Evolutionary conservation across 768 basidiomycete species (phyloP).

Genomic region (Cystofilobasidium macerans): DNA sequence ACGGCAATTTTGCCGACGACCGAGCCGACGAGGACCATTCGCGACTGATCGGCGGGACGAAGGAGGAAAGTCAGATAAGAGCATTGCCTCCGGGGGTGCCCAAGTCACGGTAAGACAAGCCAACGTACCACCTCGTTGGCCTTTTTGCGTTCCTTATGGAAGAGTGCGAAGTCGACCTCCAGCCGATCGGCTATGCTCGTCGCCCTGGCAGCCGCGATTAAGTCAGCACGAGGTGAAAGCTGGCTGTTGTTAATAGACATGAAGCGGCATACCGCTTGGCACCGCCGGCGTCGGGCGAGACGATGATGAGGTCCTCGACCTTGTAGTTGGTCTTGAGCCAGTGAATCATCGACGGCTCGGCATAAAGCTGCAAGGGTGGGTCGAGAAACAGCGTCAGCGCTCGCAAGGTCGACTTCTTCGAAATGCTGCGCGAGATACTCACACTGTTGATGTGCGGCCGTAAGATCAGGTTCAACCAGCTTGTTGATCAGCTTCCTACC

Average conservation of each 20-base stretch:
- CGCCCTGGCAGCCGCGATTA: conserved; percentile 55
- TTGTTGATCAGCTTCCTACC: too few relatives aligned
- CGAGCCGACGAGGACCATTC: conserved; percentile 77
- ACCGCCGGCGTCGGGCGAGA: conserved; percentile 94
- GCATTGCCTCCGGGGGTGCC: too few relatives aligned
- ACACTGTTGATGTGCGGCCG: too few relatives aligned
- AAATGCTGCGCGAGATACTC: too few relatives aligned
- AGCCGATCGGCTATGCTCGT: conserved; percentile 93
- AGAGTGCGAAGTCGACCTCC: conserved; percentile 86
- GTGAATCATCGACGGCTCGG: conserved; percentile 85
- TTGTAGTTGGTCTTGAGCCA: conserved; percentile 81
- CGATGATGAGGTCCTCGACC: conserved; percentile 82
- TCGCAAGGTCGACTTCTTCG: too few relatives aligned
- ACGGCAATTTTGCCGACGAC: conserved; percentile 91
- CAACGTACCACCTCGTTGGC: conserved; percentile 39
- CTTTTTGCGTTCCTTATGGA: conserved; percentile 77
- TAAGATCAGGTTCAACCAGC: too few relatives aligned
- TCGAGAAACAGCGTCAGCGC: not conserved
- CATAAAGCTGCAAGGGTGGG: conserved; percentile 49
- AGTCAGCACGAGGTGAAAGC: too few relatives aligned
- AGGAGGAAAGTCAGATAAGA: too few relatives aligned
- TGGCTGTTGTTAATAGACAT: too few relatives aligned
- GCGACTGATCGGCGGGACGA: too few relatives aligned
- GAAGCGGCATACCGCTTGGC: conserved; percentile 90
- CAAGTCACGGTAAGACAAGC: too few relatives aligned